Conservation (phyloP, 495 filamentous ascomycete genomes). For the Podospora pseudocomata region DNA sequence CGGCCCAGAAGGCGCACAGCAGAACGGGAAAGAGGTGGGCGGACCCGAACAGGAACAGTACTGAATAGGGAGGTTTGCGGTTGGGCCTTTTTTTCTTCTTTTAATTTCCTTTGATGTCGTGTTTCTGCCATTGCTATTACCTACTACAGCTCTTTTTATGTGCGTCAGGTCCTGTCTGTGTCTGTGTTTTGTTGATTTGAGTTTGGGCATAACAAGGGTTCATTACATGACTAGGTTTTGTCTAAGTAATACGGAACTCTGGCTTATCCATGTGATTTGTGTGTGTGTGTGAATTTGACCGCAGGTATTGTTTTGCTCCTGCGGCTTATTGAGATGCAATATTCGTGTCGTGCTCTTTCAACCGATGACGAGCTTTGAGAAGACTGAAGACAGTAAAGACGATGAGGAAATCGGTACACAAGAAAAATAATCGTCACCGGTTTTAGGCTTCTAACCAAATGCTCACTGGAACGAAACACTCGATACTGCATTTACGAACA, state of each 20-base stretch:
- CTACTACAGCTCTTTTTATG: slow-evolving; percentile 6
- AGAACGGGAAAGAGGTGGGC: slow-evolving; percentile 1
- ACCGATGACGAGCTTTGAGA: too few species aligned
- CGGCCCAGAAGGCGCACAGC: slow-evolving; percentile 3
- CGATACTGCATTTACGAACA: too few species aligned
- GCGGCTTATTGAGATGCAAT: not conserved
- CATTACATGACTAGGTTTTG: slow-evolving; percentile 5
- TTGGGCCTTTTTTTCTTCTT: slow-evolving; percentile 13
- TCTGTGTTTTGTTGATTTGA: slow-evolving; percentile 28
- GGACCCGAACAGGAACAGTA: slow-evolving; percentile 13
- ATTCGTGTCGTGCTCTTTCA: too few species aligned
- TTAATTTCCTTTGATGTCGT: slow-evolving; percentile 6
- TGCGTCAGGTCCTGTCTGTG: slow-evolving; percentile 18
- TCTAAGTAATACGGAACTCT: not conserved
- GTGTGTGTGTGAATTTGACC: not conserved
- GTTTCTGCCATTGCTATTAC: slow-evolving; percentile 11
- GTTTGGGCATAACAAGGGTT: slow-evolving; percentile 30
- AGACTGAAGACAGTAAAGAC: too few species aligned
- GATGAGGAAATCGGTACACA: too few species aligned
- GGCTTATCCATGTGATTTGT: not conserved
- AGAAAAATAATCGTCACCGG: too few species aligned
- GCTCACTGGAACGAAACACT: too few species aligned
- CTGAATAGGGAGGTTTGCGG: slow-evolving; percentile 16
- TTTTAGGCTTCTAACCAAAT: too few species aligned
- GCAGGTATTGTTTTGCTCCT: not conserved